Evolutionary conservation across 176 grass and related monocot genomes (phyloP).

Genomic region (Lolium rigidum): DNA sequence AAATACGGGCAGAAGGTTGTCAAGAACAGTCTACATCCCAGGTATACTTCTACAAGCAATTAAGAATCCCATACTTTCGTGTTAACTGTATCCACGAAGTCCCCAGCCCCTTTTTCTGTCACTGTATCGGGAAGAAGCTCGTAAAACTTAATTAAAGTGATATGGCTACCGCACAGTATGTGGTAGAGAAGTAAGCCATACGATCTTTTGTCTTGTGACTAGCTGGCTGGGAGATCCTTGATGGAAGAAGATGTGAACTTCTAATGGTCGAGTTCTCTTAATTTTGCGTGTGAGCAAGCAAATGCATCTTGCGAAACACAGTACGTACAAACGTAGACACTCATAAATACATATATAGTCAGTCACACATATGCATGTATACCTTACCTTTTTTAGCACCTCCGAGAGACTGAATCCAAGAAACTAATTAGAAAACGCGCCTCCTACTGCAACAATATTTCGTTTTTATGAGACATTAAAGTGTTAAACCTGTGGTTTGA

Average conservation of each 20-base stretch:
- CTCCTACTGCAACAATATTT: no score
- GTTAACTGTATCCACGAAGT: neutral
- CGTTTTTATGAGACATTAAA: no score
- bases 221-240: neutral
- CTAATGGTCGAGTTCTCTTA: neutral
- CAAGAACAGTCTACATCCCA: slow-evolving; percentile 97
- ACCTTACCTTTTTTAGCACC: no score
- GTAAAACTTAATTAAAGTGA: neutral
- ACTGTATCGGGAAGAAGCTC: neutral
- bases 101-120: neutral
- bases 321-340: no score
- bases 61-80: neutral
- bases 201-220: neutral
- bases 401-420: no score
- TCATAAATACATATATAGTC: no score
- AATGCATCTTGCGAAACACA: no score
- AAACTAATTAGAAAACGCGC: no score
- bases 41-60: slow-evolving; percentile 47
- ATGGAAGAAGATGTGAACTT: neutral
- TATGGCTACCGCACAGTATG: no score
- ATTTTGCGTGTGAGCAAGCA: neutral
- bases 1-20: slow-evolving; percentile 99
- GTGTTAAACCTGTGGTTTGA: no score
- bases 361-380: no score
- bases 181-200: neutral